Percentiles rank a stretch among this genome's conserved stretches.
phyloP scores from a whole-genome alignment of 306 rosid genomes.

The Dryas drummondii region DNA sequence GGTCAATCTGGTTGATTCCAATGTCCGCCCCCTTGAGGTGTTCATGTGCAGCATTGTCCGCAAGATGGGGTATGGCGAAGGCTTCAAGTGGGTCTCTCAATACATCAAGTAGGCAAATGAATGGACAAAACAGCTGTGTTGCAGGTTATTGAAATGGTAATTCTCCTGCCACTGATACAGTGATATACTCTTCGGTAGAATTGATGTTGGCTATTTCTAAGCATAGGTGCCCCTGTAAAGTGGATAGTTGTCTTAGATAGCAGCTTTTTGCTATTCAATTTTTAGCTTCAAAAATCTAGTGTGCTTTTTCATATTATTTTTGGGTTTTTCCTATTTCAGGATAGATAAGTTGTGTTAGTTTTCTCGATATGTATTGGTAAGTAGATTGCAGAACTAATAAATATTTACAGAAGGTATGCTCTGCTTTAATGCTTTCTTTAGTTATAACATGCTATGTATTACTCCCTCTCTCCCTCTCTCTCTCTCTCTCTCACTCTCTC shows the following conservation, averaged over 20 bases:
- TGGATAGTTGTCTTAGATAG: conserved; percentile 30
- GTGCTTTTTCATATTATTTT: conserved; percentile 13
- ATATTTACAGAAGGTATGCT: conserved; percentile 16
- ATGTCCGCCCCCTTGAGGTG: conserved; percentile 77
- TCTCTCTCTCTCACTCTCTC: no score
- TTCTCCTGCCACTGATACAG: conserved; percentile 12
- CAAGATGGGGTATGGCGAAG: conserved; percentile 89
- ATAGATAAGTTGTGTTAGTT: conserved; percentile 25
- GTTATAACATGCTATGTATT: no score
- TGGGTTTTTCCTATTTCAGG: not conserved
- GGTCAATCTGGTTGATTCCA: conserved; percentile 54
- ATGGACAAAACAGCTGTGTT: conserved; percentile 18
- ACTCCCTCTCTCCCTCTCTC: no score
- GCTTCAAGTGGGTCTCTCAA: conserved; percentile 85
- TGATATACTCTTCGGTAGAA: not conserved
- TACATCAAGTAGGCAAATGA: conserved; percentile 58
- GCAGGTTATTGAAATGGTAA: conserved; percentile 15
- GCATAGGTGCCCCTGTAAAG: conserved; percentile 41
- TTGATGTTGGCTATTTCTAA: not conserved
- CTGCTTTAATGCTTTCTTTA: not conserved
- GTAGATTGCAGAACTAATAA: conserved; percentile 15
- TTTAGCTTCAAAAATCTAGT: conserved; percentile 26
- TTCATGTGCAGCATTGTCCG: conserved; percentile 92
- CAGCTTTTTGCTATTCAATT: conserved; percentile 23
- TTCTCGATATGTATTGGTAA: conserved; percentile 19